phyloP scores from a whole-genome alignment of 495 filamentous ascomycete species.

The Cercophora newfieldiana region DNA sequence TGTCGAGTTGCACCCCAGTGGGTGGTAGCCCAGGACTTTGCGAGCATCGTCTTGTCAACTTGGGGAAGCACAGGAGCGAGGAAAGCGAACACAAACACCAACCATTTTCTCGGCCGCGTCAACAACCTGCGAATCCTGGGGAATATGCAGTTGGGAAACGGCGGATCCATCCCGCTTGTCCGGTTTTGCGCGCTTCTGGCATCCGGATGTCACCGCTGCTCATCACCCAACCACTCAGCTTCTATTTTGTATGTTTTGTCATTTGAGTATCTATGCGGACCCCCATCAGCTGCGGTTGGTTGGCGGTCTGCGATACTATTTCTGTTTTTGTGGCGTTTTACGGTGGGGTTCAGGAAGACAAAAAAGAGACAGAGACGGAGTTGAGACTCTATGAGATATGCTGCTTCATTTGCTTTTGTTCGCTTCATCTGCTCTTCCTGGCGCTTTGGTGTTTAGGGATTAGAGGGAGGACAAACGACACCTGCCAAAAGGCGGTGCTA shows the following conservation, averaged over 20 bases:
- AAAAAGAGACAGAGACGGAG: conserved; percentile 3
- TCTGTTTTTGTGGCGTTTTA: conserved; percentile 4
- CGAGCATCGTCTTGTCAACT: neutral
- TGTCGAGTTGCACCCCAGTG: neutral
- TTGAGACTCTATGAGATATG: conserved; percentile 10
- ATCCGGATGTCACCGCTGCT: neutral
- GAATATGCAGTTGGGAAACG: conserved; percentile 12
- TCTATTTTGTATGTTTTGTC: conserved; percentile 18
- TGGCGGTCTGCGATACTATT: neutral
- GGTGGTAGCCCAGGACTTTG: neutral
- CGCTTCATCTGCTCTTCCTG: conserved; percentile 1
- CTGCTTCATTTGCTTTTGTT: conserved; percentile 12
- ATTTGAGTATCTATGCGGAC: neutral
- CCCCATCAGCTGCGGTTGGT: neutral
- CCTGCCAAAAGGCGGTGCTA: neutral
- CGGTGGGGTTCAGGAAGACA: neutral
- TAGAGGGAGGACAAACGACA: conserved; percentile 10
- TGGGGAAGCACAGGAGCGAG: neutral
- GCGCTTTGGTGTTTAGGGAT: neutral
- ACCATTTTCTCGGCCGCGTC: neutral
- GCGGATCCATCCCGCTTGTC: conserved; percentile 19
- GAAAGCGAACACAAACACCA: neutral
- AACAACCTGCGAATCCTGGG: neutral
- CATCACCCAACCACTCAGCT: neutral
- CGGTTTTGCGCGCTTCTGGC: conserved; percentile 7